These are phyloP conservation scores for Echites panduratus DNA, from an alignment of 257 asterid species.

Conservation along the genomic window DNA sequence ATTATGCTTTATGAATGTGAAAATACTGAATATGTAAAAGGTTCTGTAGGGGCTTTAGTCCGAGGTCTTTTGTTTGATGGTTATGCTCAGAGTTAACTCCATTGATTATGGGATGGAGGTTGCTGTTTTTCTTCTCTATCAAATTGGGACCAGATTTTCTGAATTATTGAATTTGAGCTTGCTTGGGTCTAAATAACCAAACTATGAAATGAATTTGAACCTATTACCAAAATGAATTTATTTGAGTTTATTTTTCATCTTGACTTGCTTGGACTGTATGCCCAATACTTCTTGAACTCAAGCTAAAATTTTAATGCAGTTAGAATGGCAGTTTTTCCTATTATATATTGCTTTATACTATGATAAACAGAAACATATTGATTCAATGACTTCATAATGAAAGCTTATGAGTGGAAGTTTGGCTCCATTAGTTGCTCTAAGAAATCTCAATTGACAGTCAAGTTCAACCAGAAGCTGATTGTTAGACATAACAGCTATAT, in stretches of 20 bases:
- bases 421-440: background rate
- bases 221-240: background rate
- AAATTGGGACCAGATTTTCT: too few relatives aligned
- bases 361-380: background rate
- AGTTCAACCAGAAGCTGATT: background rate
- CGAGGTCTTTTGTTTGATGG: background rate
- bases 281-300: background rate
- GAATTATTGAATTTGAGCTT: background rate
- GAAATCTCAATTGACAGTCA: background rate
- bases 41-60: background rate
- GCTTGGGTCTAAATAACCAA: background rate
- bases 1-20: too few relatives aligned
- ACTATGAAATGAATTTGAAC: background rate
- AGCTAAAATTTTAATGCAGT: background rate
- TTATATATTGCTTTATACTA: background rate
- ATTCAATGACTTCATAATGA: background rate
- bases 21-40: background rate
- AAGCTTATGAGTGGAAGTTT: background rate
- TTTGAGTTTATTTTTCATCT: too few relatives aligned
- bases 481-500: background rate
- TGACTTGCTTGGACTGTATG: too few relatives aligned
- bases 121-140: background rate
- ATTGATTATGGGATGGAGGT: background rate
- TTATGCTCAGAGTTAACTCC: background rate
- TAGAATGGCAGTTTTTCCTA: background rate